Evolutionary conservation across 2,329 filamentous ascomycete species (phyloP).

Genomic region (Fusarium sp.): DNA sequence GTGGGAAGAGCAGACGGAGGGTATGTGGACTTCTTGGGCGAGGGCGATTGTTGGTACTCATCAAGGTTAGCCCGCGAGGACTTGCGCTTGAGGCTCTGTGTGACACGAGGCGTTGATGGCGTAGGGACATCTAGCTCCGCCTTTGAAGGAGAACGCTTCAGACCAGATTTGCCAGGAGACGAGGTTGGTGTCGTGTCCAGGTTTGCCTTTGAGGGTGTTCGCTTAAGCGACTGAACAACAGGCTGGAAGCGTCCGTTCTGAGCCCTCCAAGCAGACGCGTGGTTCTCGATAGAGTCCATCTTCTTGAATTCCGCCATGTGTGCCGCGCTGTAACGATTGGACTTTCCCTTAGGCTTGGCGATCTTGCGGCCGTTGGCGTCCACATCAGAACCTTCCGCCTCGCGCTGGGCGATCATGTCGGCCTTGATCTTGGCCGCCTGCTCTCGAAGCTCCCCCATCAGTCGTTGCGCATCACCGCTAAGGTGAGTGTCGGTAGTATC

Average conservation of each 20-base stretch:
- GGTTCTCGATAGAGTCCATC: slow-evolving; percentile 95
- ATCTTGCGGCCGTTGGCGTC: slow-evolving; percentile 75
- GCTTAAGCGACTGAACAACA: slow-evolving; percentile 55
- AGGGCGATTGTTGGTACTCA: slow-evolving; percentile 50
- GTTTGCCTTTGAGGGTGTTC: slow-evolving; percentile 63
- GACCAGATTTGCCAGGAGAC: slow-evolving; percentile 54
- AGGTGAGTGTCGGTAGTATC: slow-evolving; percentile 66
- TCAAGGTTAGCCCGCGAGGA: slow-evolving; percentile 52
- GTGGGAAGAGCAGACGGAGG: slow-evolving; percentile 43
- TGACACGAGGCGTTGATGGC: slow-evolving; percentile 58
- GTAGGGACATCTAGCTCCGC: slow-evolving; percentile 65
- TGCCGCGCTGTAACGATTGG: slow-evolving; percentile 83
- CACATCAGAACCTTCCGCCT: slow-evolving; percentile 64
- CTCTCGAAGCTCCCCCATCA: slow-evolving; percentile 78
- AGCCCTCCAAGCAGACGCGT: slow-evolving; percentile 83
- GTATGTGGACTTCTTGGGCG: slow-evolving; percentile 48
- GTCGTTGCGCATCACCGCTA: slow-evolving; percentile 71
- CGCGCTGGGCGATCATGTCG: slow-evolving; percentile 74
- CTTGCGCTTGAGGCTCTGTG: slow-evolving; percentile 54
- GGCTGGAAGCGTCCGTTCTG: slow-evolving; percentile 69
- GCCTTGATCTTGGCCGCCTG: slow-evolving; percentile 80
- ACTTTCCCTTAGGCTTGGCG: slow-evolving; percentile 83
- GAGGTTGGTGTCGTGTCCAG: slow-evolving; percentile 55
- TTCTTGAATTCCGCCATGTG: slow-evolving; percentile 94
- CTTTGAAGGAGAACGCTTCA: slow-evolving; percentile 71